These are phyloP conservation scores for Polysphondylium violaceum DNA, from an alignment of 78 protist species.

Conservation along the genomic window DNA sequence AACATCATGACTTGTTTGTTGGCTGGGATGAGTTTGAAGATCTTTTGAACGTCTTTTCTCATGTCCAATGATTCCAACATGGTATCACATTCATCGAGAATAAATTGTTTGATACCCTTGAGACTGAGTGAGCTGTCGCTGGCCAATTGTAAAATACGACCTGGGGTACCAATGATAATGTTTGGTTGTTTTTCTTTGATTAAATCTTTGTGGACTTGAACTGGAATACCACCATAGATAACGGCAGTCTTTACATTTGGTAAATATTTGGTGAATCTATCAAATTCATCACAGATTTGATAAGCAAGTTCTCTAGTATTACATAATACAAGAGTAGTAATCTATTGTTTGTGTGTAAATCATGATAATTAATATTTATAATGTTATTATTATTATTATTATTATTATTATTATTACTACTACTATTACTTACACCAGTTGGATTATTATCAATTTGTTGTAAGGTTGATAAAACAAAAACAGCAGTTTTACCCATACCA, in stretches of 20 bases:
- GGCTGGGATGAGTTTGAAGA: slow-evolving; percentile 94
- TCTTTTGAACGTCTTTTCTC: slow-evolving; percentile 98
- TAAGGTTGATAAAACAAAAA: slow-evolving; percentile 97
- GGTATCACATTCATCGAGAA: slow-evolving; percentile 99
- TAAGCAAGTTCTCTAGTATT: slow-evolving; percentile 99
- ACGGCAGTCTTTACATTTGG: slow-evolving; percentile 88
- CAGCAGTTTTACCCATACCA: slow-evolving; percentile 99
- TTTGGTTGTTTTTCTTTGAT: slow-evolving; percentile 91
- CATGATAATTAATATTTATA: background rate
- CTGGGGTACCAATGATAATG: slow-evolving; percentile 99
- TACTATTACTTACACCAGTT: slow-evolving; percentile 38
- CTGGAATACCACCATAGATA: slow-evolving; percentile 97
- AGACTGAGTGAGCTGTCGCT: slow-evolving; percentile 74
- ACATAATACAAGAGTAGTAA: slow-evolving; percentile 90
- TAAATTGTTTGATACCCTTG: slow-evolving; percentile 93
- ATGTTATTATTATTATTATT: background rate
- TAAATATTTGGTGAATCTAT: slow-evolving; percentile 95
- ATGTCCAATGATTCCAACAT: slow-evolving; percentile 94
- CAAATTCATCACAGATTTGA: slow-evolving; percentile 97
- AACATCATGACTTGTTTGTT: slow-evolving; percentile 99
- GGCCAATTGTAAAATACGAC: slow-evolving; percentile 91
- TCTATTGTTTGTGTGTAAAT: slow-evolving; percentile 50
- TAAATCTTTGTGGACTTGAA: slow-evolving; percentile 56
- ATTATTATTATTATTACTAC: background rate
- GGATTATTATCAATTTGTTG: slow-evolving; percentile 90